These are phyloP conservation scores for Mortierella sp. DNA, from an alignment of 371 early-diverging fungal species.

Conservation along the genomic window DNA sequence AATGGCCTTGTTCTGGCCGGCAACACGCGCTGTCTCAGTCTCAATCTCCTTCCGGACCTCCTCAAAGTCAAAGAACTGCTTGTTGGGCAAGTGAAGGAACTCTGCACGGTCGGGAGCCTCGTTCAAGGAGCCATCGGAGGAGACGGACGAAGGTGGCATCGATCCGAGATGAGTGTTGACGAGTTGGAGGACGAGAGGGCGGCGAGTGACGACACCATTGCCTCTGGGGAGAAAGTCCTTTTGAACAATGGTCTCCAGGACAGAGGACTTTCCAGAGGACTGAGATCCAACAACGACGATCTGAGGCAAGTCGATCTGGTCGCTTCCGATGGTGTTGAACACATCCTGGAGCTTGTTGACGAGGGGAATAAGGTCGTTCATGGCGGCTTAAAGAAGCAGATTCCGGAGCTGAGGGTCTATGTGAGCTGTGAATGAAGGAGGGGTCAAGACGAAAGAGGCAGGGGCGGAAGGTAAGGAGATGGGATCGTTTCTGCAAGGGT, in stretches of 20 bases:
- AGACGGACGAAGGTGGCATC: slow-evolving; percentile 32
- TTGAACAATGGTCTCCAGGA: slow-evolving; percentile 92
- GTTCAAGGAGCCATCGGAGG: slow-evolving; percentile 48
- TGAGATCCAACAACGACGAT: slow-evolving; percentile 91
- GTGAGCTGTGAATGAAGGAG: slow-evolving; percentile 3
- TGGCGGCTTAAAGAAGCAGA: slow-evolving; percentile 34
- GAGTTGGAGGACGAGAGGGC: slow-evolving; percentile 94
- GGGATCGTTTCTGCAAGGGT: neutral
- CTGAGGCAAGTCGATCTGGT: slow-evolving; percentile 92
- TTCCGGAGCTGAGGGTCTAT: neutral
- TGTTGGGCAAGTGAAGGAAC: slow-evolving; percentile 82
- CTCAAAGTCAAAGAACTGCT: slow-evolving; percentile 84
- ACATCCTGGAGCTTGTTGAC: slow-evolving; percentile 96
- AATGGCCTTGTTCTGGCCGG: slow-evolving; percentile 91
- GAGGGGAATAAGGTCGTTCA: slow-evolving; percentile 88
- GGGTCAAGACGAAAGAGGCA: neutral
- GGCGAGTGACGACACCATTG: slow-evolving; percentile 92
- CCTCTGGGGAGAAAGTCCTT: slow-evolving; percentile 94
- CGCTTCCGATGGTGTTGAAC: slow-evolving; percentile 86
- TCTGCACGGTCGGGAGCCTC: slow-evolving; percentile 74
- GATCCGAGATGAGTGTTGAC: slow-evolving; percentile 68
- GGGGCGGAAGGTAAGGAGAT: neutral
- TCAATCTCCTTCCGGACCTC: slow-evolving; percentile 93
- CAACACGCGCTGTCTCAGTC: slow-evolving; percentile 88
- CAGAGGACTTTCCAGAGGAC: slow-evolving; percentile 94